Base-by-base conservation (phyloP, 306 rosid genomes). In the Glycine soja region DNA sequence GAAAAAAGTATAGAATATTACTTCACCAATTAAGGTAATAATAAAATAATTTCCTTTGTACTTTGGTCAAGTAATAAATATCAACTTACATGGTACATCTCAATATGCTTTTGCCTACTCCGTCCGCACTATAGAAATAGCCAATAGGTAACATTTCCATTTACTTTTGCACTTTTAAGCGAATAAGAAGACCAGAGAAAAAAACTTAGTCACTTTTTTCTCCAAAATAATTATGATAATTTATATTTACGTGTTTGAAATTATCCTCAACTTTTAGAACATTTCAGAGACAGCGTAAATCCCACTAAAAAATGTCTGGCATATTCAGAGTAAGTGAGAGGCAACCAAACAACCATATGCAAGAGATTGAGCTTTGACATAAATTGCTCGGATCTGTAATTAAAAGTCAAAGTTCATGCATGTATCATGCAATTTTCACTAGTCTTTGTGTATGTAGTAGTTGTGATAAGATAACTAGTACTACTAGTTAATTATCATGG, bases 281-380 rank as follows among this genome's bases (percentile, higher is more conserved):
- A 64, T 42, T 47, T 63, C 18, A 47, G 75, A 66, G 59, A 7
- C 63, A 48, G 42, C 10, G 56, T 51, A 81, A 85, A 77, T 77
- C 85, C 88, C 85, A 81, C 80, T 53, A 34, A 32, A 85, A 70
- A 52, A 80, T 76, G 68, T 32, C 56, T 47, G 43, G 16, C 78
- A 40, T 46, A 65, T 69, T 79, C 45, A 73, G 47, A 42, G 63
- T 14, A 24, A 79, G 78, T 75, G 75, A 80, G 79, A 74, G 66
- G 81, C 87, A 80, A 75, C 87, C 87, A 74, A 68, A 69, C 73
- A 79, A 58, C 50, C 59, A 52, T 42, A 42, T 42, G 8, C 9
- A 67, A 67, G 40, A 57, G 52, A 67, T 66, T 47, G 5, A 66
- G 14, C 36, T 76, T 82, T 76, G 74, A 70, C 66, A 36, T 18